A percentile compares a stretch with the other conserved stretches of the same genome.
phyloP scores from a whole-genome alignment of 352 stramenopile species.

The Halophytophthora batemanensis region DNA sequence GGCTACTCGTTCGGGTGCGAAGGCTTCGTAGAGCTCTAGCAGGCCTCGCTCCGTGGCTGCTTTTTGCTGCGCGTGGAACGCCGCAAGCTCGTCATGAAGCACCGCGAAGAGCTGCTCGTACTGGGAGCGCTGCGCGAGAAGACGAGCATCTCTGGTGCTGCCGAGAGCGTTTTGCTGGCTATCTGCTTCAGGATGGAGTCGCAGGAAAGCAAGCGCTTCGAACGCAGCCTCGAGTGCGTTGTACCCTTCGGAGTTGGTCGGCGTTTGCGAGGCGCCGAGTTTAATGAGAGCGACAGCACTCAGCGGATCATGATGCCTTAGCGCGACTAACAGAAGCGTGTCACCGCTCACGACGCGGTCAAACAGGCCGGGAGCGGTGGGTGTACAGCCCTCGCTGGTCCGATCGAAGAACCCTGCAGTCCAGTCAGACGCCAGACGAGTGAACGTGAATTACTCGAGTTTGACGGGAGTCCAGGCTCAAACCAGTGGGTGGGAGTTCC shows the following conservation, averaged over 20 bases:
- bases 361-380: constrained; percentile 22
- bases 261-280: constrained; percentile 22
- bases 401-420: constrained; percentile 54
- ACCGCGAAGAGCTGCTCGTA: constrained; percentile 37
- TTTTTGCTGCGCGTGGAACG: constrained; percentile 29
- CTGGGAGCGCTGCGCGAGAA: constrained; percentile 13
- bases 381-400: background rate
- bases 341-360: constrained; percentile 42
- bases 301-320: constrained; percentile 37
- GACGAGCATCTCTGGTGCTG: background rate
- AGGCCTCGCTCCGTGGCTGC: constrained; percentile 24
- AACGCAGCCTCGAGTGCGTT: constrained; percentile 37
- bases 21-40: constrained; percentile 34
- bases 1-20: constrained; percentile 45
- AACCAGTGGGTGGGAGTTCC: background rate
- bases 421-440: background rate
- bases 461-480: background rate
- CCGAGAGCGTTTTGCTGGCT: constrained; percentile 2
- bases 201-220: constrained; percentile 23
- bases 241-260: constrained; percentile 30
- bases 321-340: constrained; percentile 46
- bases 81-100: constrained; percentile 20
- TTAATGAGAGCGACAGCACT: constrained; percentile 35
- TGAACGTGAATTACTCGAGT: background rate
- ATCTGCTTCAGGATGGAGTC: constrained; percentile 15